Evolutionary conservation across 208 protist species (phyloP).

Genomic region (Crithidia sp.): DNA sequence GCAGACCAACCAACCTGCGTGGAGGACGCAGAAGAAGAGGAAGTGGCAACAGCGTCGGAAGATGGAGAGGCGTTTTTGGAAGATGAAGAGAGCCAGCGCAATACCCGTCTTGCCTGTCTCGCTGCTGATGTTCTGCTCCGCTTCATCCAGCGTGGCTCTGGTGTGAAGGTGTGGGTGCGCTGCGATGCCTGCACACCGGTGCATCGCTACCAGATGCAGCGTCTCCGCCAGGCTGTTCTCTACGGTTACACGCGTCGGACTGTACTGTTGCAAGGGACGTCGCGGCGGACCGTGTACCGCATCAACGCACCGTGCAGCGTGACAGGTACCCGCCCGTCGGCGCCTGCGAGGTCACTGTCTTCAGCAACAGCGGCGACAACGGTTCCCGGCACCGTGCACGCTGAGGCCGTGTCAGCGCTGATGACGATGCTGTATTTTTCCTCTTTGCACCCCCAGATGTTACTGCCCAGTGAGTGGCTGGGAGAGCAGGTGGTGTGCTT

Average conservation of each 20-base stretch:
- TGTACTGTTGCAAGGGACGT: background rate
- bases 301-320: slow-evolving; percentile 24
- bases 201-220: slow-evolving; percentile 62
- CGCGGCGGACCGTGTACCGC: slow-evolving; percentile 8
- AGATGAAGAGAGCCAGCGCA: slow-evolving; percentile 29
- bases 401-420: slow-evolving; percentile 39
- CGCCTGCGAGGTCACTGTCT: background rate
- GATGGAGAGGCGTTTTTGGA: background rate
- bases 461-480: slow-evolving; percentile 77
- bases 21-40: slow-evolving; percentile 15
- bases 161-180: slow-evolving; percentile 73
- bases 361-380: background rate
- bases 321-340: background rate
- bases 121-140: slow-evolving; percentile 44
- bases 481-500: slow-evolving; percentile 81
- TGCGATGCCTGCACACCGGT: slow-evolving; percentile 59
- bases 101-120: slow-evolving; percentile 34
- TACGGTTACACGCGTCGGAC: slow-evolving; percentile 47
- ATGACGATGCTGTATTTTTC: slow-evolving; percentile 67
- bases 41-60: slow-evolving; percentile 1
- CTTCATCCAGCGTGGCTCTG: slow-evolving; percentile 34
- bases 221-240: slow-evolving; percentile 51
- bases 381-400: slow-evolving; percentile 7
- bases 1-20: background rate
- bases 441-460: slow-evolving; percentile 28